Conservation (phyloP, 352 stramenopile genomes). For the Saprolegnia parasitica region DNA sequence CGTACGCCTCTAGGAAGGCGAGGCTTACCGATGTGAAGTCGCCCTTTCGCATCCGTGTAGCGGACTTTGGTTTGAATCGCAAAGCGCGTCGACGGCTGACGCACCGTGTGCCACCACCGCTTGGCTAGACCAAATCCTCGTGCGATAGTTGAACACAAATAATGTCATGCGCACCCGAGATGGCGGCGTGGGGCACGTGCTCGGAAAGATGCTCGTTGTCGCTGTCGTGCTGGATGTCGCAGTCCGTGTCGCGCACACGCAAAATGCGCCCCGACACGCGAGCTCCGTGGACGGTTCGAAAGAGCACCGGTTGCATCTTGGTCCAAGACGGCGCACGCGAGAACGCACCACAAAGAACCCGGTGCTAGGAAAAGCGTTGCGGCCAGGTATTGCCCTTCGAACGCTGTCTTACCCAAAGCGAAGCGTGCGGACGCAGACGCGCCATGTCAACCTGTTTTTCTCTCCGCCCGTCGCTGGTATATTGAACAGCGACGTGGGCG, state of each 20-base stretch:
- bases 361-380: too few species aligned
- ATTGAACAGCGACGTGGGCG: background rate
- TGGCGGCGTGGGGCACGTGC: background rate
- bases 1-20: too few species aligned
- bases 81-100: background rate
- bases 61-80: background rate
- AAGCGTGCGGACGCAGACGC: background rate
- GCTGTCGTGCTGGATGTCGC: background rate
- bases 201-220: background rate
- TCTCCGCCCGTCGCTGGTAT: background rate
- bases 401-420: too few species aligned
- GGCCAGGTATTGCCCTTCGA: too few species aligned
- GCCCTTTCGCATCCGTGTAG: background rate
- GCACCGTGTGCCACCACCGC: background rate
- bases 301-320: background rate
- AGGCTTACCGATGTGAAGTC: background rate
- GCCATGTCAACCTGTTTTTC: background rate
- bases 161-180: background rate
- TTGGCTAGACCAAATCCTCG: background rate
- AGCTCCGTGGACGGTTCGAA: background rate
- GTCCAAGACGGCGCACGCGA: background rate
- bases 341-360: too few species aligned
- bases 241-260: background rate
- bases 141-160: too few species aligned
- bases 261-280: background rate